These are phyloP conservation scores for Ciborinia camelliae DNA, from an alignment of 2,329 filamentous ascomycete species.

Conservation along the genomic window DNA sequence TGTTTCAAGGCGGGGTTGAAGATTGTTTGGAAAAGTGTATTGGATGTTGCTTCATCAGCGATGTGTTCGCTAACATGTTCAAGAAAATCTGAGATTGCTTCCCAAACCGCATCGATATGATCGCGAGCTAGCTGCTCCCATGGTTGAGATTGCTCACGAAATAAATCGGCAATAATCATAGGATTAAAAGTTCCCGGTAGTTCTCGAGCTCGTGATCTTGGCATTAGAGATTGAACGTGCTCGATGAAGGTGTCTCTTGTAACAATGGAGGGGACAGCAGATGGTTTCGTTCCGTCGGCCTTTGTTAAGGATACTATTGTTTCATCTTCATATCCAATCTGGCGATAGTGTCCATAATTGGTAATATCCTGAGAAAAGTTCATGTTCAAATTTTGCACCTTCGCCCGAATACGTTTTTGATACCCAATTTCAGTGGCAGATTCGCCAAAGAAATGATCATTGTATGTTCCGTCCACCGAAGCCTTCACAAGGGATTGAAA, in stretches of 20 bases:
- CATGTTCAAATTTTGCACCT: slow-evolving; percentile 49
- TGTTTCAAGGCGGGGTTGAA: slow-evolving; percentile 43
- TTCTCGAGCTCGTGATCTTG: slow-evolving; percentile 50
- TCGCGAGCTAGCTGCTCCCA: slow-evolving; percentile 47
- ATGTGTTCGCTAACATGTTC: slow-evolving; percentile 38
- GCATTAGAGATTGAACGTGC: slow-evolving; percentile 42
- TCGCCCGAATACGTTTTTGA: slow-evolving; percentile 49
- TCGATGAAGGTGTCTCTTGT: slow-evolving; percentile 41
- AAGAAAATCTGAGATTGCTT: slow-evolving; percentile 39
- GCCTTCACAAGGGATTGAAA: slow-evolving; percentile 46
- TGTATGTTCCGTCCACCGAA: slow-evolving; percentile 52
- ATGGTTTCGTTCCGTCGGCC: no score
- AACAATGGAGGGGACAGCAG: no score
- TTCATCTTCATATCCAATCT: no score
- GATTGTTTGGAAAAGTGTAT: slow-evolving; percentile 39
- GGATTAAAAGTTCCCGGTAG: slow-evolving; percentile 60
- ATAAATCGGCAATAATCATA: slow-evolving; percentile 55
- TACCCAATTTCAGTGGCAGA: slow-evolving; percentile 37
- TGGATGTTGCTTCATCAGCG: slow-evolving; percentile 42
- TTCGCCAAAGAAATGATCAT: slow-evolving; percentile 48
- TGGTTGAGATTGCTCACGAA: slow-evolving; percentile 53
- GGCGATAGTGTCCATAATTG: slow-evolving; percentile 42
- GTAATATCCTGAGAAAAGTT: slow-evolving; percentile 47
- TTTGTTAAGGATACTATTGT: no score
- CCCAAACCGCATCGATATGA: slow-evolving; percentile 41